Conservation (phyloP, 495 filamentous ascomycete genomes). For the Rhypophila decipiens region DNA sequence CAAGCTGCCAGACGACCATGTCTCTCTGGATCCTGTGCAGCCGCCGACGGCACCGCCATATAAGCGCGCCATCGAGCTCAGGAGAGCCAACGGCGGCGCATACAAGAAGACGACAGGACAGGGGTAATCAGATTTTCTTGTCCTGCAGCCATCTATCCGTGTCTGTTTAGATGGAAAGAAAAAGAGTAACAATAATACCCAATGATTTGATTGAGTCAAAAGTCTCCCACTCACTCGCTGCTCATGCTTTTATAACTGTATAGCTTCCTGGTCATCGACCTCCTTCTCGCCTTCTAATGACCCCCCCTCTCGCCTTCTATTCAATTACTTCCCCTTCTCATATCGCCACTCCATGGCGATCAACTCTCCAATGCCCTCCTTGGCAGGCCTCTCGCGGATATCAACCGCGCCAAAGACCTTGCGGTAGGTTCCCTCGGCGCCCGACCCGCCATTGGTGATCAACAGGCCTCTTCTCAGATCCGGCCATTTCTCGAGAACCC, state of each 20-base stretch:
- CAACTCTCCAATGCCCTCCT: background rate
- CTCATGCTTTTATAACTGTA: too few species aligned
- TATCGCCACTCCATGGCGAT: slow-evolving; percentile 28
- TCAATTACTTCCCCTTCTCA: too few species aligned
- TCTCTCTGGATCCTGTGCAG: slow-evolving; percentile 87
- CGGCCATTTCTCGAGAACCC: slow-evolving; percentile 49
- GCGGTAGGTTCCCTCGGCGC: too few species aligned
- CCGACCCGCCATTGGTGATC: slow-evolving; percentile 36
- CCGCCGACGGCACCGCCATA: slow-evolving; percentile 95
- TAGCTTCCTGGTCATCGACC: too few species aligned
- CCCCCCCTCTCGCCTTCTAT: too few species aligned
- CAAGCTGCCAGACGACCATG: slow-evolving; percentile 64
- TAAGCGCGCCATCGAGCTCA: slow-evolving; percentile 79
- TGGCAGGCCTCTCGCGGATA: slow-evolving; percentile 22
- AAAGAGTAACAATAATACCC: too few species aligned
- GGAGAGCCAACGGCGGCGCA: slow-evolving; percentile 66
- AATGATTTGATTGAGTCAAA: too few species aligned
- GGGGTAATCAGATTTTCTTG: slow-evolving; percentile 8
- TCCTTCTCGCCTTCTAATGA: too few species aligned
- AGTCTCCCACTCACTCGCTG: too few species aligned
- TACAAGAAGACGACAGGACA: slow-evolving; percentile 56
- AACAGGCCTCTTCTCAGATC: slow-evolving; percentile 51
- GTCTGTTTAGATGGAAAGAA: too few species aligned
- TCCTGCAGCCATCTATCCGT: too few species aligned
- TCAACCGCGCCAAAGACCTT: slow-evolving; percentile 39